Evolutionary conservation across 108 stramenopile genomes (phyloP), one percentile per base, ranked within the genome.

Genomic region (Mediolabrus comicus): DNA sequence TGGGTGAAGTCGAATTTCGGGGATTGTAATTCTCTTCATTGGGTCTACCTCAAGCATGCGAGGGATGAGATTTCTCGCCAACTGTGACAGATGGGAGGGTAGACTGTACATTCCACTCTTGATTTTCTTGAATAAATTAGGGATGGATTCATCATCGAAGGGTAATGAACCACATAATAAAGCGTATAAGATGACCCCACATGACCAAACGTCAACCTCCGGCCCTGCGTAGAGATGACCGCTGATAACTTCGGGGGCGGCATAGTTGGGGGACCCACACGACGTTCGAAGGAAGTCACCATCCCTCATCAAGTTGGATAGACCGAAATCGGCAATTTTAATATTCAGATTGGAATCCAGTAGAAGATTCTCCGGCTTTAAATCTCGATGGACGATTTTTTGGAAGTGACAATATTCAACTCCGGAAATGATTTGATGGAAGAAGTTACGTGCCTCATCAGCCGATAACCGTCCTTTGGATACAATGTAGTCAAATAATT

Each of bases 321-420:
- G 87, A 52, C 99, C 99, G 72, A 99, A 99, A 76, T 99, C 99
- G 6, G 99, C 99, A 82, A 99, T 96, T 78, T 99, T 99, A 75
- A 99, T 95, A 66, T 98, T 97, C 22, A 91, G 86, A 41, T 87
- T 71, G 19, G 91, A 83, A 9, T 96, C 98, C 24, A 99, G 53
- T 19, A 99, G 69, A 10, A 99, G 83, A 73, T 99, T 99, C 72
- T 99, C 98, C n/a, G 99, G 99, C 79, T 99, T 99, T 82, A 99
- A 97, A 71, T 99, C 98, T 26, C 99, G 86, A 77, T 99, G 99
- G 62, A 99, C 99, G 69, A 99, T 96, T 82, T 96, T 95, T 74
- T 98, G 97, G 69, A 93, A 97, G 88, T 99, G 99, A 67, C 97
- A 98, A 75, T 99, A 98, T 71, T 98, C 99, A 56, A 99, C 97